Evolutionary conservation across 768 basidiomycete genomes (phyloP).

Genomic region (Kwoniella heveanensis): DNA sequence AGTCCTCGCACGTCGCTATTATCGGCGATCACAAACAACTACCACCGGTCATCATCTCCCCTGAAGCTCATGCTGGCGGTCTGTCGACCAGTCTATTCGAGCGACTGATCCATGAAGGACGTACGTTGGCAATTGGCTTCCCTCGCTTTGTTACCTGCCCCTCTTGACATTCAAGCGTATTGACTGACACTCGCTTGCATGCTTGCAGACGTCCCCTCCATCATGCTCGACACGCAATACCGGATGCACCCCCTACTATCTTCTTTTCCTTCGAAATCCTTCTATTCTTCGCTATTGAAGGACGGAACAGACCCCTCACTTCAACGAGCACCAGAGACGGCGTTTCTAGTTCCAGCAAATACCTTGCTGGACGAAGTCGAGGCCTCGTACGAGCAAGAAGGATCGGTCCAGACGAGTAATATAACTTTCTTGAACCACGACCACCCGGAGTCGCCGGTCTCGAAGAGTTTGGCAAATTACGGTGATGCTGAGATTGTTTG

Average conservation of each 20-base stretch:
- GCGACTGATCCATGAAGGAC: slow-evolving; percentile 76
- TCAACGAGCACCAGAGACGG: slow-evolving; percentile 62
- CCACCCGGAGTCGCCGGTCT: slow-evolving; percentile 67
- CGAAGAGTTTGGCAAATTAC: slow-evolving; percentile 74
- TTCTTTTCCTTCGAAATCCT: slow-evolving; percentile 78
- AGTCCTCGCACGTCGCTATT: slow-evolving; percentile 80
- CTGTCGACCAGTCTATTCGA: slow-evolving; percentile 84
- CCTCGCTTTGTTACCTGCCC: too few species aligned
- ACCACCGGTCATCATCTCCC: slow-evolving; percentile 80
- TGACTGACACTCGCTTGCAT: too few species aligned
- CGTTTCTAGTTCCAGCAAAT: slow-evolving; percentile 58
- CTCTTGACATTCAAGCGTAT: too few species aligned
- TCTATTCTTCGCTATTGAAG: slow-evolving; percentile 70
- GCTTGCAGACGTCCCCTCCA: slow-evolving; percentile 71
- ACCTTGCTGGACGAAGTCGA: too few species aligned
- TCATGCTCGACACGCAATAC: slow-evolving; percentile 93
- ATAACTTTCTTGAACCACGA: slow-evolving; percentile 82
- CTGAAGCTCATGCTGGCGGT: slow-evolving; percentile 71
- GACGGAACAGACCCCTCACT: slow-evolving; percentile 73
- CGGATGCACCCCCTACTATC: slow-evolving; percentile 93
- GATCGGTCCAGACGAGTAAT: slow-evolving; percentile 61
- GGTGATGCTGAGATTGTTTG: slow-evolving; percentile 77
- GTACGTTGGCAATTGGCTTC: too few species aligned
- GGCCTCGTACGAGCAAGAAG: slow-evolving; percentile 6
- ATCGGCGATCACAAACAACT: slow-evolving; percentile 98